Percentiles rank a stretch among this genome's conserved stretches.
These are phyloP conservation scores for Cladosporium sp. DNA, from an alignment of 2,329 filamentous ascomycete genomes.

Conservation along the genomic window DNA sequence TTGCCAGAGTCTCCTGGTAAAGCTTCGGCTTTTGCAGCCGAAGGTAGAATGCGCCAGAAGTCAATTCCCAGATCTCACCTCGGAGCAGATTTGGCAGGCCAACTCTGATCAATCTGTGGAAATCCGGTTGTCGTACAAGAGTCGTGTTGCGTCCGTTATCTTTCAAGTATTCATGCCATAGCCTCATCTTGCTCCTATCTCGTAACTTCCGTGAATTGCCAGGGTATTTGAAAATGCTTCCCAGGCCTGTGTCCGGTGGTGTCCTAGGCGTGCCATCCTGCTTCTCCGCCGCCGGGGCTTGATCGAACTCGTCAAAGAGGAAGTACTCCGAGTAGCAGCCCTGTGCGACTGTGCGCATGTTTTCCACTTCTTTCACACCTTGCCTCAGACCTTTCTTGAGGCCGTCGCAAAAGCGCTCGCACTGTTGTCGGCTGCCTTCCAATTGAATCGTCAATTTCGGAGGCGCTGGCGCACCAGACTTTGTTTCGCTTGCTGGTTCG, in stretches of 20 bases:
- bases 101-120: conserved; percentile 95
- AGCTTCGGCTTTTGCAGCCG: conserved; percentile 81
- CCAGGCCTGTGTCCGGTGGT: conserved; percentile 88
- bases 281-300: conserved; percentile 48
- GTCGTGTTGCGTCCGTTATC: conserved; percentile 95
- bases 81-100: conserved; percentile 89
- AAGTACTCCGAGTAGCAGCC: conserved; percentile 91
- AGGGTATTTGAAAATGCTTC: conserved; percentile 90
- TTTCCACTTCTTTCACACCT: conserved; percentile 83
- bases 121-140: conserved; percentile 90
- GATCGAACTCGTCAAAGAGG: conserved; percentile 37
- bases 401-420: conserved; percentile 94
- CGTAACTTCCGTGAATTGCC: conserved; percentile 91
- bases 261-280: conserved; percentile 34
- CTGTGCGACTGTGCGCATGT: conserved; percentile 73
- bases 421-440: conserved; percentile 81
- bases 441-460: conserved; percentile 92
- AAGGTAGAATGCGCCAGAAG: conserved; percentile 86
- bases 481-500: conserved; percentile 44
- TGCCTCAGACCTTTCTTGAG: conserved; percentile 86
- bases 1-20: conserved; percentile 79
- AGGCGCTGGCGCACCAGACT: conserved; percentile 59
- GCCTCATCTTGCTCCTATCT: conserved; percentile 92
- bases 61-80: conserved; percentile 94
- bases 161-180: conserved; percentile 91